These are phyloP conservation scores for Termitomyces sp. DNA, from an alignment of 1,284 basidiomycete species.

Conservation along the genomic window DNA sequence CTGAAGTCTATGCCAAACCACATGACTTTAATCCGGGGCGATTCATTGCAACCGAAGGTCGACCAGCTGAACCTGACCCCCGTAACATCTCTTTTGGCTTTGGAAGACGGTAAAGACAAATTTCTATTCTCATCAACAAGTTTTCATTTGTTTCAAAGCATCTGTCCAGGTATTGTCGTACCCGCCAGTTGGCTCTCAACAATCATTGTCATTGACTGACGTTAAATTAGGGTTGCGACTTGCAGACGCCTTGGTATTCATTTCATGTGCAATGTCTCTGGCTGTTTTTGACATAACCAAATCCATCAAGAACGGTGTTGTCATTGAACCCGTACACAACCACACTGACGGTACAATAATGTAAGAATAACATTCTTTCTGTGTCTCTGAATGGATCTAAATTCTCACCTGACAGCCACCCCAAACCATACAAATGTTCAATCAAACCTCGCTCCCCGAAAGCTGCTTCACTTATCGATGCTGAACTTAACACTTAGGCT, in stretches of 20 bases:
- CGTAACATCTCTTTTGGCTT: slow-evolving; percentile 52
- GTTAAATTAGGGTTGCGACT: slow-evolving; percentile 41
- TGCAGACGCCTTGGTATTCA: slow-evolving; percentile 53
- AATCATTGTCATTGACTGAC: slow-evolving; percentile 3
- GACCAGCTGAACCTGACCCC: slow-evolving; percentile 45
- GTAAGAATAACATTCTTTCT: too few species aligned
- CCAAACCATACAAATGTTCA: too few species aligned
- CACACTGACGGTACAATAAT: too few species aligned
- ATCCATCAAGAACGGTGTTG: slow-evolving; percentile 37
- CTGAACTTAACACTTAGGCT: too few species aligned
- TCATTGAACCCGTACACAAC: slow-evolving; percentile 46
- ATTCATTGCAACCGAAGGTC: slow-evolving; percentile 35
- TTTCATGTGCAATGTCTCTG: slow-evolving; percentile 48
- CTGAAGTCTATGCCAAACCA: slow-evolving; percentile 41
- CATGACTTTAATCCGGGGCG: slow-evolving; percentile 44
- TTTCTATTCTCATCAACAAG: slow-evolving; percentile 1
- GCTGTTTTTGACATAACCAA: slow-evolving; percentile 50
- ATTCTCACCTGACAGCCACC: too few species aligned
- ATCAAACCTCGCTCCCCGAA: too few species aligned
- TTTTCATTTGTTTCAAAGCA: slow-evolving; percentile 27
- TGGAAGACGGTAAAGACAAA: slow-evolving; percentile 47
- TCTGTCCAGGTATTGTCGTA: slow-evolving; percentile 45
- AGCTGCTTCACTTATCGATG: too few species aligned
- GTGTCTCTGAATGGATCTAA: too few species aligned
- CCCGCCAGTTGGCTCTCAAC: background rate